phyloP scores from a whole-genome alignment of 1,284 basidiomycete genomes.

The Sanghuangporus sanghuang region DNA sequence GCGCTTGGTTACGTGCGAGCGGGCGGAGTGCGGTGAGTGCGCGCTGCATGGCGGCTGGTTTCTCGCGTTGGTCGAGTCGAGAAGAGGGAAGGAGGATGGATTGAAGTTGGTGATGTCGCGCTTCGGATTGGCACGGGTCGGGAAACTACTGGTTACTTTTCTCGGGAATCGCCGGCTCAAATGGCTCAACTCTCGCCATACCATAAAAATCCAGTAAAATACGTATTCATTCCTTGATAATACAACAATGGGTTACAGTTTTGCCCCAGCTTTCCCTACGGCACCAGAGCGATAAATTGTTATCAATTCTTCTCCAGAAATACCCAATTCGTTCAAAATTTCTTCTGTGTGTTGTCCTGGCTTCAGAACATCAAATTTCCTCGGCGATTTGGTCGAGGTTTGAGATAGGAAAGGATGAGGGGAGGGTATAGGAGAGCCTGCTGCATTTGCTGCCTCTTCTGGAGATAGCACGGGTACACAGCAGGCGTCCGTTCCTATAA shows the following conservation, averaged over 20 bases:
- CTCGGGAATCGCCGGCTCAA: slow-evolving; percentile 4
- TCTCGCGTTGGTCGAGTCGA: neutral
- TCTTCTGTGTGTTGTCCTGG: slow-evolving; percentile 51
- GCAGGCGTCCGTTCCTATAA: slow-evolving; percentile 69
- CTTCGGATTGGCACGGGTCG: slow-evolving; percentile 8
- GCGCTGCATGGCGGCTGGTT: slow-evolving; percentile 34
- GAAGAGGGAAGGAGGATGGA: neutral
- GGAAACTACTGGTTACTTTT: neutral
- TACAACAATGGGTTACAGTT: neutral
- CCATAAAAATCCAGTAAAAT: neutral
- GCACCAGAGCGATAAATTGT: slow-evolving; percentile 3
- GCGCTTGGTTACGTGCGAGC: slow-evolving; percentile 23
- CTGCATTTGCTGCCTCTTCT: slow-evolving; percentile 42
- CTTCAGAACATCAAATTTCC: slow-evolving; percentile 25
- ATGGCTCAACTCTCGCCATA: neutral
- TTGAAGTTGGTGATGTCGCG: neutral
- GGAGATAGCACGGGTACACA: slow-evolving; percentile 69
- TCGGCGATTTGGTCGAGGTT: slow-evolving; percentile 23
- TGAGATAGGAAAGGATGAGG: slow-evolving; percentile 40
- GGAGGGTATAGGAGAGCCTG: slow-evolving; percentile 31
- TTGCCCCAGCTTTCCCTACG: neutral
- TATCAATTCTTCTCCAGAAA: slow-evolving; percentile 2
- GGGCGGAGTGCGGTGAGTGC: slow-evolving; percentile 32
- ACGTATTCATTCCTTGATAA: neutral
- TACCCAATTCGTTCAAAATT: slow-evolving; percentile 39